Percentiles rank a stretch among this genome's conserved stretches.
phyloP scores from a whole-genome alignment of 495 filamentous ascomycete species.

The Penicillium robsamsonii region DNA sequence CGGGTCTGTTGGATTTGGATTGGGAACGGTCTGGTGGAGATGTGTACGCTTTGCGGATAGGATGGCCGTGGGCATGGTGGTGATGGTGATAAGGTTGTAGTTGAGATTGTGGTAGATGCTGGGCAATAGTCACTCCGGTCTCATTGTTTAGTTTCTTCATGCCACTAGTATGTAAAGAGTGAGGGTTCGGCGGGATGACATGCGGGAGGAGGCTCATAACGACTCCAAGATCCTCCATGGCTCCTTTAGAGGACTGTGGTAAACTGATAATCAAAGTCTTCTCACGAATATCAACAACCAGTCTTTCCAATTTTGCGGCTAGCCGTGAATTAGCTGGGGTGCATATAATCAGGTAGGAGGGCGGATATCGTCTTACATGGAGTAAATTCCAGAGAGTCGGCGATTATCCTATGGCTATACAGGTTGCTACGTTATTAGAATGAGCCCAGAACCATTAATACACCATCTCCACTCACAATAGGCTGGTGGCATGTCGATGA shows the following conservation, averaged over 20 bases:
- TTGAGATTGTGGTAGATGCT: conserved; percentile 44
- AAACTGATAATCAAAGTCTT: conserved; percentile 84
- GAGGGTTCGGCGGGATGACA: conserved; percentile 69
- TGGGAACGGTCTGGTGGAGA: conserved; percentile 53
- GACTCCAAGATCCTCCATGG: conserved; percentile 85
- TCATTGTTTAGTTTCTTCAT: conserved; percentile 62
- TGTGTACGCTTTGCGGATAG: conserved; percentile 66
- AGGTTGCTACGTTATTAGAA: conserved; percentile 24
- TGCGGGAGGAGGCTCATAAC: conserved; percentile 86
- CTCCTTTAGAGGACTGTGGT: conserved; percentile 93
- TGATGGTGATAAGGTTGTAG: conserved; percentile 44
- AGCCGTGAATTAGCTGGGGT: conserved; percentile 18
- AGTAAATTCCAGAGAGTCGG: conserved; percentile 78
- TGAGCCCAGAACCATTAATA: conserved; percentile 2
- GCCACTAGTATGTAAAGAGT: conserved; percentile 68
- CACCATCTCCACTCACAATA: conserved; percentile 62
- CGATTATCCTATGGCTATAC: conserved; percentile 81
- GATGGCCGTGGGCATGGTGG: conserved; percentile 53
- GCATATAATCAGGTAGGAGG: conserved; percentile 13
- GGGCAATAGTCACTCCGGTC: conserved; percentile 57
- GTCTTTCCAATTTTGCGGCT: conserved; percentile 96
- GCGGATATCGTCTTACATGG: conserved; percentile 64
- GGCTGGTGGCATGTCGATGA: conserved; percentile 81
- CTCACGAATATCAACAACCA: conserved; percentile 84
- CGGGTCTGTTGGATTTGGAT: conserved; percentile 71